Evolutionary conservation across 2,329 filamentous ascomycete genomes (phyloP), one percentile per base, ranked within the genome.

Genomic region (Nigrospora oryzae): DNA sequence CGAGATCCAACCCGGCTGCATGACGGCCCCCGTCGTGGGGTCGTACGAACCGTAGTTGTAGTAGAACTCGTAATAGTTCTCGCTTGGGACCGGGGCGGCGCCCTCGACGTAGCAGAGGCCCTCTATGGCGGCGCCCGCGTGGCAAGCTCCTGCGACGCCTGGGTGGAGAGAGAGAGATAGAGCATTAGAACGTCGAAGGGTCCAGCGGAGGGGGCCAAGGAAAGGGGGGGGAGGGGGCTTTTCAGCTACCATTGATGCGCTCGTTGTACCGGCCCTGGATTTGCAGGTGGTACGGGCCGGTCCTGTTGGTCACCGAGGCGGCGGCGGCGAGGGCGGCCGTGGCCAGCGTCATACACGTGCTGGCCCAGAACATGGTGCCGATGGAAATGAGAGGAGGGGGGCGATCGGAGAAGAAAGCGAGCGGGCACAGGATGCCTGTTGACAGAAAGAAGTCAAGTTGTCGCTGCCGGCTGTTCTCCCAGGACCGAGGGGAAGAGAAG

Each of bases 81-180:
- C 17, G 14, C 19, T 42, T 4, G 23, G 5, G 40, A 12, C 19
- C 16, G 40, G 33, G 14, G 16, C 19, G 7, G 37, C 43, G 12
- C 48, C 47, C 17, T 37, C 42, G n/a, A 41, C n/a, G 40, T 54
- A 58, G 44, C 54, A 57, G 12, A 58, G 46, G 8, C 42, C 56
- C 40, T 56, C 51, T 3, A 51, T 52, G 31, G 46, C 54, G 13
- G 53, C 52, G 31, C 54, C 53, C 13, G 53, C 49, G 33, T 56
- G 53, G 42, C 55, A 58, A 1, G 54, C 49, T 7, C 43, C 44
- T 11, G 46, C 49, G 32, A 53, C 56, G n/a, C 54, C 56, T 58
- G 17, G 4, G 15, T 4, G 23, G 23, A 2, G 5, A 5, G 8
- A 28, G 23, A 28, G 23, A n/a, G n/a, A n/a, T n/a, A n/a, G n/a